These are phyloP conservation scores for Acer campestre DNA, from an alignment of 345 rosid genomes.

Conservation along the genomic window DNA sequence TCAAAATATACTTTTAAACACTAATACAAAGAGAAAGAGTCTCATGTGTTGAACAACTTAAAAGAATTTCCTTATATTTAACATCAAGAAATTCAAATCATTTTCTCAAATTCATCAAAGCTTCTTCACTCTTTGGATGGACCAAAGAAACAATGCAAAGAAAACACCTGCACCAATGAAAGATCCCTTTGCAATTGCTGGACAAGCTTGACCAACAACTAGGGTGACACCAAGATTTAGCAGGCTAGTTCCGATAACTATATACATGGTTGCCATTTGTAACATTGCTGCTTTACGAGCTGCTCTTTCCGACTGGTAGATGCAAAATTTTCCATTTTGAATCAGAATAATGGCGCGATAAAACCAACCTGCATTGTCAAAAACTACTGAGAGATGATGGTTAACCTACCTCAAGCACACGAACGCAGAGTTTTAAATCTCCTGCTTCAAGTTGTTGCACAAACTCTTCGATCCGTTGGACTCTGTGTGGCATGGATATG, in stretches of 20 bases:
- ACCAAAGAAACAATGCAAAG: no score
- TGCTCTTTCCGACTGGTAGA: constrained; percentile 85
- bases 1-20: no score
- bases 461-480: constrained; percentile 83
- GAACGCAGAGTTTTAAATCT: constrained; percentile 81
- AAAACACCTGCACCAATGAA: no score
- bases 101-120: no score
- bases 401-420: constrained; percentile 81
- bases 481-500: constrained; percentile 83
- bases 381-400: background rate
- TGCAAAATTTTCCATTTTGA: constrained; percentile 1
- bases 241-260: constrained; percentile 80
- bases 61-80: no score
- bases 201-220: no score
- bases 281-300: constrained; percentile 77
- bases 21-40: no score
- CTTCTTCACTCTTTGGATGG: no score
- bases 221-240: constrained; percentile 75
- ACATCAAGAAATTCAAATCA: no score
- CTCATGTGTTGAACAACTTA: no score
- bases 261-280: constrained; percentile 89
- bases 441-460: constrained; percentile 89
- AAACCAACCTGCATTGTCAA: background rate
- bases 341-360: background rate
- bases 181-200: no score